Evolutionary conservation across 108 stramenopile species (phyloP).

Genomic region (Pseudonitzschia delicatissima): DNA sequence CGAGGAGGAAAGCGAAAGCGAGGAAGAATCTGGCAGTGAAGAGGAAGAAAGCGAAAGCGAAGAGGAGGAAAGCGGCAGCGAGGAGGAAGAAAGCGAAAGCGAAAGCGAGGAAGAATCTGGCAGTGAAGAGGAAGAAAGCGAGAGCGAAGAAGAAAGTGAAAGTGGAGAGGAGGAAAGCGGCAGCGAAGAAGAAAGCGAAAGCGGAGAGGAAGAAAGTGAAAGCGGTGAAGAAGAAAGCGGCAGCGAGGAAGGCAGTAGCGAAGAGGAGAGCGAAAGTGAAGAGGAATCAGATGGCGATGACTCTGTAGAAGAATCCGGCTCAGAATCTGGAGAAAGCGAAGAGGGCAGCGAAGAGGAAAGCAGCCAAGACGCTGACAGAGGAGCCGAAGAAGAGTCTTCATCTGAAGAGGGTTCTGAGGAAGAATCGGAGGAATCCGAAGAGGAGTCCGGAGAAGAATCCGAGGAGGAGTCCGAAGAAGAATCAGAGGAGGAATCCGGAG

Average conservation of each 20-base stretch:
- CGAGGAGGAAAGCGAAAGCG: not conserved
- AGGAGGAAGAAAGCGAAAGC: too few species aligned
- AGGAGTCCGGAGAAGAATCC: constrained; percentile 9
- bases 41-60: too few species aligned
- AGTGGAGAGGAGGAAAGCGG: not conserved
- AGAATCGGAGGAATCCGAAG: constrained; percentile 7
- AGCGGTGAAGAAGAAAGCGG: constrained; percentile 5
- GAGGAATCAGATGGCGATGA: constrained; percentile 5
- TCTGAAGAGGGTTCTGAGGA: constrained; percentile 6
- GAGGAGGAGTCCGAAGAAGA: constrained; percentile 11
- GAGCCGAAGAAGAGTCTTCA: constrained; percentile 11
- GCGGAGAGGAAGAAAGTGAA: too few species aligned
- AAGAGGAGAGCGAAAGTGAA: not conserved
- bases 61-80: not conserved
- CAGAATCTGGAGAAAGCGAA: constrained; percentile 4
- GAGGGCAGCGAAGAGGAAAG: constrained; percentile 2
- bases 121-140: not conserved
- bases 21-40: not conserved
- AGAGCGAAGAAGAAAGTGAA: not conserved
- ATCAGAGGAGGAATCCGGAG: not conserved
- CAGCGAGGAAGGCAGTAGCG: not conserved
- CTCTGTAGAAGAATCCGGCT: not conserved
- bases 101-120: not conserved
- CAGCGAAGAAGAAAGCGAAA: not conserved
- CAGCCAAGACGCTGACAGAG: constrained; percentile 13